These are phyloP conservation scores for Penicillium vulpinum DNA, from an alignment of 2,329 filamentous ascomycete species.

Conservation along the genomic window DNA sequence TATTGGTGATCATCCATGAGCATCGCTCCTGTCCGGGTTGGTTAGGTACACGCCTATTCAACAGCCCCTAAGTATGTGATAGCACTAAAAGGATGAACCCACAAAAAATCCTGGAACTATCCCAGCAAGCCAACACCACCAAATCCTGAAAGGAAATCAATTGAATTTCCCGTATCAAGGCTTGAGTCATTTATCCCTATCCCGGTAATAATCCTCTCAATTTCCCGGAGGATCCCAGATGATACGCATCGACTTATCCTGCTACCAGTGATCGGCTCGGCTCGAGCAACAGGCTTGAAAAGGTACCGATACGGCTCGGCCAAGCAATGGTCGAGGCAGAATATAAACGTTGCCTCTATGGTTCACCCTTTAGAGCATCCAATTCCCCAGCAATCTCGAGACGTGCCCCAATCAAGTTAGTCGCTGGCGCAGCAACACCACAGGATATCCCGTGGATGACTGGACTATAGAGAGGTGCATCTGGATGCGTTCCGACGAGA, in stretches of 20 bases:
- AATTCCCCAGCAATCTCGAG: constrained; percentile 34
- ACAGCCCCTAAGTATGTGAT: background rate
- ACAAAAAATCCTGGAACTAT: background rate
- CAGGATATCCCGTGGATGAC: constrained; percentile 50
- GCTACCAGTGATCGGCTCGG: constrained; percentile 42
- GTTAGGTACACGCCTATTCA: background rate
- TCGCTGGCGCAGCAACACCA: constrained; percentile 41
- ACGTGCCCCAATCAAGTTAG: constrained; percentile 38
- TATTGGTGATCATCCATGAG: background rate
- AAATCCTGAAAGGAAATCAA: background rate
- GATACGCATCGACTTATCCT: constrained; percentile 33
- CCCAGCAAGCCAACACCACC: background rate
- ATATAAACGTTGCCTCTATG: constrained; percentile 45
- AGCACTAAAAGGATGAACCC: background rate
- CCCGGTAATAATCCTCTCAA: background rate
- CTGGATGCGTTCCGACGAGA: constrained; percentile 51
- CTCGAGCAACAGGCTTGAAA: constrained; percentile 53
- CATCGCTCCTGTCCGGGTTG: background rate
- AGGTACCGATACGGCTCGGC: constrained; percentile 56
- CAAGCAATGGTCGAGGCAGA: constrained; percentile 50
- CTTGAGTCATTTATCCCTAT: too few species aligned
- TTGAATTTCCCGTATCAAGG: background rate
- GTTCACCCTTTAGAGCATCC: constrained; percentile 41
- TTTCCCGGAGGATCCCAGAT: background rate
- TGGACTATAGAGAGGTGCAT: constrained; percentile 48